Evolutionary conservation across 148 eudicot genomes (phyloP).

Genomic region (Gaultheria prostrata): DNA sequence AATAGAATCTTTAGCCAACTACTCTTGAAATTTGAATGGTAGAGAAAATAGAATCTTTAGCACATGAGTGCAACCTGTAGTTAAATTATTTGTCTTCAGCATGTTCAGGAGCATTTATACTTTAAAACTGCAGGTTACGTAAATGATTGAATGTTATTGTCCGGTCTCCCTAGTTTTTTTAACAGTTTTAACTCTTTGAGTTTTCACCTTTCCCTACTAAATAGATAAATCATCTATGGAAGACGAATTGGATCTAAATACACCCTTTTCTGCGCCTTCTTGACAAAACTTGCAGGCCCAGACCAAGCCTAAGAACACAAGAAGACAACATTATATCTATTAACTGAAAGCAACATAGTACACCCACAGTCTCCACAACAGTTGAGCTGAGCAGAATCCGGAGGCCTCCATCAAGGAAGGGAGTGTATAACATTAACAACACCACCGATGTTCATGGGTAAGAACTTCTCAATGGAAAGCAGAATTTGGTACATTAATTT

Average conservation of each 20-base stretch:
- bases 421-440: neutral
- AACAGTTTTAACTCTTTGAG: neutral
- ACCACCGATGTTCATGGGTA: neutral
- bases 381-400: neutral
- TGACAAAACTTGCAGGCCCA: neutral
- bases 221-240: neutral
- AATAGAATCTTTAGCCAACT: no score
- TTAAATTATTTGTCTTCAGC: neutral
- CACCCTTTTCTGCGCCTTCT: neutral
- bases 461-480: neutral
- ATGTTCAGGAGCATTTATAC: neutral
- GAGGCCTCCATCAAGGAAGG: neutral
- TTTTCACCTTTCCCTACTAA: neutral
- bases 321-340: neutral
- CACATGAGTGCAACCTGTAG: slow-evolving; percentile 2
- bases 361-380: neutral
- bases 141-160: neutral
- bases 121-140: neutral
- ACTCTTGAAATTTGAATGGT: neutral
- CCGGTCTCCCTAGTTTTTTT: neutral
- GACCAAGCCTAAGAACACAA: neutral
- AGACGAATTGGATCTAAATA: neutral
- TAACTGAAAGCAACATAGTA: neutral
- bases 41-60: neutral
- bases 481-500: neutral